Base-by-base conservation (phyloP, 2,329 filamentous ascomycete genomes). In the Ophiocordyceps unilateralis region DNA sequence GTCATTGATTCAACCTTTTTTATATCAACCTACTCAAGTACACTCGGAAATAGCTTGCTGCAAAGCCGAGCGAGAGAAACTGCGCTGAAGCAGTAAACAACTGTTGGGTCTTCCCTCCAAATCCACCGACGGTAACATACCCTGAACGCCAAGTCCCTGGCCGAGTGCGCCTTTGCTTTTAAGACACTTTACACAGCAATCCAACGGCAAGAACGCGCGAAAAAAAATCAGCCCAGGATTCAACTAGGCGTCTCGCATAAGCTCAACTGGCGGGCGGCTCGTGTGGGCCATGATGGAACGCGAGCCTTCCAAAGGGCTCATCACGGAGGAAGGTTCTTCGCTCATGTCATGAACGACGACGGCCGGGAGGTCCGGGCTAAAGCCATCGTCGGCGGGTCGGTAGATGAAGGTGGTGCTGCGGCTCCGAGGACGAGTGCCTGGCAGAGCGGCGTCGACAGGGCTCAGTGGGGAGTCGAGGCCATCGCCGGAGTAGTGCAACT, bases 311-410 rank as follows among this genome's bases (percentile, higher is more conserved):
- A 68, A 50, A 15, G 66, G 60, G 54, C 65, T 65, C 48, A 68
- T 53, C 37, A 60, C 61, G 24, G 63, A 60, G 24, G 63, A 60
- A 2, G 68, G 68, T 47, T 67, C 69, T 47, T 76, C 72, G 14
- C 76, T 79, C 66, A 77, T 75, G 54, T 82, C 78, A 52, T 81
- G 75, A 12, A 82, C 76, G 32, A 74, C 71, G 47, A 82, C 78
- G 32, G 74, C 76, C 2, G 78, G 78, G 51, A 82, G 58, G 40
- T 69, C 65, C 5, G 73, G 69, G 55, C 67, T 71, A 45, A 59
- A 63, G 19, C 69, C 70, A 49, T 73, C 65, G 47, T 71, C 67
- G n/a, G 64, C 62, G 1, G 78, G 76, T 51, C 74, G 68, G 63
- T 78, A 82, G 53, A 83, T 76, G 42, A 81, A 65, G 0, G 78